A percentile compares a stretch with the other conserved stretches of the same genome.
Evolutionary conservation across 2,329 filamentous ascomycete genomes (phyloP).

Genomic region (Aureobasidium sp.): DNA sequence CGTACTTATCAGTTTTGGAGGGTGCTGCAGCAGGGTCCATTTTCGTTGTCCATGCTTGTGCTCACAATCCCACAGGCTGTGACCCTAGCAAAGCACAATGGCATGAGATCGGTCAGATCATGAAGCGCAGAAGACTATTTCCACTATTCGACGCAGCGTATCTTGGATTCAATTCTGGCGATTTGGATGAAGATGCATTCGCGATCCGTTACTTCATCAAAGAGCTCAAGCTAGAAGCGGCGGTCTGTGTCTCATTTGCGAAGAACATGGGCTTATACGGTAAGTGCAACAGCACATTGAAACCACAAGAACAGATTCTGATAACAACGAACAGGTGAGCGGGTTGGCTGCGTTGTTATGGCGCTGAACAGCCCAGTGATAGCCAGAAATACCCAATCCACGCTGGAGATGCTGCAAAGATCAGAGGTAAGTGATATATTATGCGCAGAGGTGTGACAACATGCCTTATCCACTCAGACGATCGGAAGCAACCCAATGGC

Average conservation of each 20-base stretch:
- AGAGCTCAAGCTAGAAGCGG: constrained; percentile 37
- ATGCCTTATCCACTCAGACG: too few species aligned
- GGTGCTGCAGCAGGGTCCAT: constrained; percentile 51
- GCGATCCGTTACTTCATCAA: constrained; percentile 29
- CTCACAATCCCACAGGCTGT: constrained; percentile 39
- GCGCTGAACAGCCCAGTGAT: constrained; percentile 52
- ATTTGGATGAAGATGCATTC: constrained; percentile 28
- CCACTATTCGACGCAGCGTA: constrained; percentile 32
- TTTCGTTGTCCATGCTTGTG: constrained; percentile 37
- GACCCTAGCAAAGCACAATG: constrained; percentile 33
- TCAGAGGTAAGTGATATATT: neutral
- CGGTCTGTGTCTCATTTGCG: constrained; percentile 46
- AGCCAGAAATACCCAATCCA: neutral
- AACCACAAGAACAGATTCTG: neutral
- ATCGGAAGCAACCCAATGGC: constrained; percentile 26
- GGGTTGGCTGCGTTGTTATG: constrained; percentile 85
- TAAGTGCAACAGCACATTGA: too few species aligned
- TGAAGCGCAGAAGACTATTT: constrained; percentile 23
- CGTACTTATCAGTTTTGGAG: constrained; percentile 83
- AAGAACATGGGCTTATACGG: constrained; percentile 66
- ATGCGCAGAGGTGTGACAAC: too few species aligned
- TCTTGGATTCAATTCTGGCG: constrained; percentile 28
- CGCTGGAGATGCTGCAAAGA: neutral
- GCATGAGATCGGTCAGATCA: constrained; percentile 24
- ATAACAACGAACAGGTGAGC: constrained; percentile 44